Evolutionary conservation across 306 rosid genomes (phyloP), one percentile per base, ranked within the genome.

Genomic region (Citrullus mucosospermus): DNA sequence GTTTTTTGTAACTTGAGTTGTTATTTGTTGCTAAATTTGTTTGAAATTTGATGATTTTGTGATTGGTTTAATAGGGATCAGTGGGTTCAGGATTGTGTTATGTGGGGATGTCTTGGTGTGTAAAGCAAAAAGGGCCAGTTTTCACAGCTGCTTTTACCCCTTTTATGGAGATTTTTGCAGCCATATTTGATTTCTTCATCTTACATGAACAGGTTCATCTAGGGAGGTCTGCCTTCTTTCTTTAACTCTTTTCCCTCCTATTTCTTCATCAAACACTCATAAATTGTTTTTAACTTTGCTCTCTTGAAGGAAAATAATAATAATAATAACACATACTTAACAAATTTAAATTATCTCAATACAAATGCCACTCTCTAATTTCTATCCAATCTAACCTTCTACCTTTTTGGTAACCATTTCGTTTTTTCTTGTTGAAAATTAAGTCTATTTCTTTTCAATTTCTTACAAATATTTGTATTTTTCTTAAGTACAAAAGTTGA

Each of bases 31-130:
- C 34, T 43, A 43, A 68, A 74, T 2, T 15, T 60, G 10, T 25
- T 25, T 36, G 75, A 58, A 20, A 79, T 73, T 59, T 17, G 38
- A 73, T 71, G 56, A 43, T 56, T 58, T 57, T 16, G 36, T 44
- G 30, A 34, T 85, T 58, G 79, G 77, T 54, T 48, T 20, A 48
- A n/a, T 80, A 94, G 98, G 98, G 98, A 22, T 66, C 81, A 82
- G 92, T 94, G 63, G 97, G 97, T 38, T 90, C 98, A 43, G 98
- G 93, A 67, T 75, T 94, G 88, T 89, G 97, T 86, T 92, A 94
- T 41, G 98, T 90, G 77, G 93, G 95, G 65, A 94, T 94, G 96
- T 86, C 98, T 82, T 89, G 98, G 98, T 90, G 97, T 81, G 90
- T 94, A 78, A 94, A 89, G 59, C 85, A 87, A 50, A 88, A 84